Conservation (phyloP, 78 protist genomes). For the Tieghemostelium lacteum region DNA sequence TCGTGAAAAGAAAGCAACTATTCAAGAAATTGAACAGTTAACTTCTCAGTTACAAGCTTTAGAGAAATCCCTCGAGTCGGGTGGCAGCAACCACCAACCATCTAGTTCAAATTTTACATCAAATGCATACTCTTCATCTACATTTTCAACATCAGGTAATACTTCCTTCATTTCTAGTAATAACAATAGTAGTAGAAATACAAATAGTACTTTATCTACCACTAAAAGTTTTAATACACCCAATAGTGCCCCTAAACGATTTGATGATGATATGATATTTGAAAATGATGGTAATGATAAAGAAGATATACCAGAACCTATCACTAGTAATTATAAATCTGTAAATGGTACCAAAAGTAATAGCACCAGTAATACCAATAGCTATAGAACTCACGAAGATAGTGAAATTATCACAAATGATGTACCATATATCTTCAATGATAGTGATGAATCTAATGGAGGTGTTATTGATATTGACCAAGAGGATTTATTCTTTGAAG, state of each 20-base stretch:
- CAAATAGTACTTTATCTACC: neutral
- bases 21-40: neutral
- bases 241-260: no score
- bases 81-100: neutral
- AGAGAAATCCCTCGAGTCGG: neutral
- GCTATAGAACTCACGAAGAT: neutral
- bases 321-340: neutral
- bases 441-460: neutral
- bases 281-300: neutral
- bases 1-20: neutral
- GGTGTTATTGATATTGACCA: neutral
- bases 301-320: neutral
- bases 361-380: conserved; percentile 1
- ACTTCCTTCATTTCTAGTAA: neutral
- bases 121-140: neutral
- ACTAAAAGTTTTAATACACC: no score
- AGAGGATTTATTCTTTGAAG: neutral
- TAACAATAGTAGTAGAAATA: neutral
- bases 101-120: neutral
- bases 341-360: neutral
- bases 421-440: neutral
- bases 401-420: neutral
- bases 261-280: neutral
- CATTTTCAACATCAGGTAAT: neutral
- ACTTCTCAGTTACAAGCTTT: neutral